These are phyloP conservation scores for Purpureocillium lavendulum DNA, from an alignment of 2,329 filamentous ascomycete genomes.

Conservation along the genomic window DNA sequence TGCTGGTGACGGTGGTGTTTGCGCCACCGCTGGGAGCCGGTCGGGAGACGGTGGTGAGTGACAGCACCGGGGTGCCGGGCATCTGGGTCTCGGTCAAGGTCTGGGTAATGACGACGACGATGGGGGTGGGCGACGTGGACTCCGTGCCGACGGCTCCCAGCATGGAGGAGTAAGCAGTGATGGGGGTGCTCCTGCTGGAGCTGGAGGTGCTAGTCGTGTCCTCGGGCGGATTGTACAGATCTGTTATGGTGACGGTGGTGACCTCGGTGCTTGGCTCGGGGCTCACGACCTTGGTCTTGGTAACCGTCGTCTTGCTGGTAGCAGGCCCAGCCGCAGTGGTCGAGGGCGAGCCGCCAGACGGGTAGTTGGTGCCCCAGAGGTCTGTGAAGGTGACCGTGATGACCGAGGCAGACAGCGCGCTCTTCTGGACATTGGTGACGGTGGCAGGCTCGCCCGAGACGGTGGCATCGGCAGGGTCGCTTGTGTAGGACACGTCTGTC, in stretches of 20 bases:
- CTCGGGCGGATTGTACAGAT: slow-evolving; percentile 1
- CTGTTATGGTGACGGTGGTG: slow-evolving; percentile 17
- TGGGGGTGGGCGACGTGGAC: neutral
- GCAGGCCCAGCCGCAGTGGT: neutral
- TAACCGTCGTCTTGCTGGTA: slow-evolving; percentile 14
- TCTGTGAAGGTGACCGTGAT: slow-evolving; percentile 21
- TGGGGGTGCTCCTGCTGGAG: neutral
- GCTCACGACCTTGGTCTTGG: slow-evolving; percentile 15
- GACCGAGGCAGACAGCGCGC: slow-evolving; percentile 12
- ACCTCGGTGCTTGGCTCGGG: slow-evolving; percentile 9
- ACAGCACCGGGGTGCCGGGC: slow-evolving; percentile 15
- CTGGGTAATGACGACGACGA: slow-evolving; percentile 13
- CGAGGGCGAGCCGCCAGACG: neutral
- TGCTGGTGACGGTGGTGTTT: slow-evolving; percentile 18
- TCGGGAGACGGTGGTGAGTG: slow-evolving; percentile 24
- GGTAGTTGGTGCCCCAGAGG: slow-evolving; percentile 17
- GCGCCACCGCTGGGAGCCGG: slow-evolving; percentile 8
- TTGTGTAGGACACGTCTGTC: slow-evolving; percentile 13
- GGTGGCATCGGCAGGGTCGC: slow-evolving; percentile 18
- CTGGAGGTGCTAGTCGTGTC: neutral
- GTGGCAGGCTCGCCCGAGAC: slow-evolving; percentile 22
- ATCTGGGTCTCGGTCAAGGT: slow-evolving; percentile 23
- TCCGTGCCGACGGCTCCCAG: slow-evolving; percentile 14
- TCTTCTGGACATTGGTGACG: slow-evolving; percentile 18
- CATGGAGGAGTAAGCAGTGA: slow-evolving; percentile 9